Evolutionary conservation across 805 yeast genomes (phyloP), one percentile per base, ranked within the genome.

Genomic region (Dipodascopsis uninucleata): DNA sequence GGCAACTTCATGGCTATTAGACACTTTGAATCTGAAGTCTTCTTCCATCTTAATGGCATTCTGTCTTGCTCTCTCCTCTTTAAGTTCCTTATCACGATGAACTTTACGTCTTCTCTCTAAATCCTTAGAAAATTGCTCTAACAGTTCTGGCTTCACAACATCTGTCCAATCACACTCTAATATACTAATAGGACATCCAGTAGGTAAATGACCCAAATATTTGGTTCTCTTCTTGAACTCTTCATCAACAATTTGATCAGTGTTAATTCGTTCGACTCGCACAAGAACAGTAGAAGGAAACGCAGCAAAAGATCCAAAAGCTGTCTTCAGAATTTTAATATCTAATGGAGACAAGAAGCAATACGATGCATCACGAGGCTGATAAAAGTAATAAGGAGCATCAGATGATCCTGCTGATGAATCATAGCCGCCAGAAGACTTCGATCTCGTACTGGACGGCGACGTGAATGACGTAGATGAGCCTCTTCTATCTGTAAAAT

Each of bases 101-200:
- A 66, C 64, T 49, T 76, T 72, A 12, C 81, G 70, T 49, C 96
- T 68, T 31, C 76, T 79, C 18, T 62, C 64, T 25, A 86, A 63
- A 48, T 81, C 87, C 25, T 68, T 70, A 37, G 73, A 70, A 61
- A 79, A 83, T 22, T 61, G 58, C 2, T 66, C 65, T 46, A 66
- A 68, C 1, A 75, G 66, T 24, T 74, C 76, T 7, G 66, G 62
- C 2, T 77, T 73, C 5, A 75, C 57, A 26, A 60, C 42, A 10
- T 58, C 40, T 41, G 64, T 71, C 97, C 97, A 90, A 60, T 86
- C 82, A 40, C 96, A 75, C 57, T 93, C 97, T 43, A 93, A 61
- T 52, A 85, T 79, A 8, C 88, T 94, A 33, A 90, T 63, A 41
- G 82, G 84, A 0, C 96, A 82, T 1, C 97, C 97, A 23, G 77